Evolutionary conservation across 108 stramenopile genomes (phyloP).

Genomic region (Cyclotella distinguenda): DNA sequence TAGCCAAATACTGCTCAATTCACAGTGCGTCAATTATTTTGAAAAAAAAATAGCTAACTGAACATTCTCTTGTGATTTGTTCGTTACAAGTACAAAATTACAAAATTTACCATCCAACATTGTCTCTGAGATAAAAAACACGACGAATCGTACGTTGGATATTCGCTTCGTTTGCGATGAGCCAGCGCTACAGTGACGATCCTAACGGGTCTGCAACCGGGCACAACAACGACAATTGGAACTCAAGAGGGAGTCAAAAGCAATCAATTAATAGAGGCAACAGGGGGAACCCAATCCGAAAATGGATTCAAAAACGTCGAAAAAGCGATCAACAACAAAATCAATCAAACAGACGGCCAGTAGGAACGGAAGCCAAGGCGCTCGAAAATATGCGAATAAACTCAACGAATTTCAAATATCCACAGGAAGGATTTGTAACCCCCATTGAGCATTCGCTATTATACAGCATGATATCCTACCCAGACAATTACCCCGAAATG

Average conservation of each 20-base stretch:
- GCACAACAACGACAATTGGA: constrained; percentile 13
- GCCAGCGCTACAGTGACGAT: constrained; percentile 31
- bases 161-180: too few relatives aligned
- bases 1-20: too few relatives aligned
- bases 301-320: constrained; percentile 28
- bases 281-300: constrained; percentile 31
- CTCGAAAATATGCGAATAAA: constrained; percentile 23
- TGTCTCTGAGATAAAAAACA: background rate
- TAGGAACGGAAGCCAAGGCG: constrained; percentile 46
- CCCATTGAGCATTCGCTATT: constrained; percentile 57
- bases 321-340: constrained; percentile 5
- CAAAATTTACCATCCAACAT: too few relatives aligned
- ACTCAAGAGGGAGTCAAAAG: background rate
- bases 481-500: constrained; percentile 50
- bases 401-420: constrained; percentile 44
- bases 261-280: constrained; percentile 2
- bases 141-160: too few relatives aligned
- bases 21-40: too few relatives aligned
- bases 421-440: constrained; percentile 50
- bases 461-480: constrained; percentile 52
- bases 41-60: too few relatives aligned
- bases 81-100: too few relatives aligned
- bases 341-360: background rate
- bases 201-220: background rate
- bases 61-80: too few relatives aligned